phyloP scores from a whole-genome alignment of 495 filamentous ascomycete genomes.

The Sporormia fimetaria region DNA sequence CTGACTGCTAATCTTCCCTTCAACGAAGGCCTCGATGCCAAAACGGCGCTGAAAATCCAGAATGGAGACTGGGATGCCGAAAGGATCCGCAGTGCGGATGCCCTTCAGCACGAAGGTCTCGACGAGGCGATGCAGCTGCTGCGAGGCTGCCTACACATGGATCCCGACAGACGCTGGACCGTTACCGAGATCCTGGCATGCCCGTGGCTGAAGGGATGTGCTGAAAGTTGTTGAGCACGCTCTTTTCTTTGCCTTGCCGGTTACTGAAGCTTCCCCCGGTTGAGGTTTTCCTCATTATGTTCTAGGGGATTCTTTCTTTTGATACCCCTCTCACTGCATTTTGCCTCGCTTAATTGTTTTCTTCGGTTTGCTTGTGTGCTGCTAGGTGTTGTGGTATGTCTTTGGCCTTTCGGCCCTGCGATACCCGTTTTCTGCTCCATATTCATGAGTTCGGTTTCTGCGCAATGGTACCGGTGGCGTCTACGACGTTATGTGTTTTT shows the following conservation, averaged over 20 bases:
- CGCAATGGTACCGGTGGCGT: too few species aligned
- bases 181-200: slow-evolving; percentile 39
- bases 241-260: slow-evolving; percentile 3
- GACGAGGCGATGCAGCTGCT: slow-evolving; percentile 31
- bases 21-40: slow-evolving; percentile 48
- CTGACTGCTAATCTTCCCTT: slow-evolving; percentile 60
- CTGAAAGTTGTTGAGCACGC: slow-evolving; percentile 18
- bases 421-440: too few species aligned
- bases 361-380: not conserved
- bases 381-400: too few species aligned
- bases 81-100: slow-evolving; percentile 31
- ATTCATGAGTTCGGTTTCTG: too few species aligned
- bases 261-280: not conserved
- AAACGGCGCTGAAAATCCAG: slow-evolving; percentile 49
- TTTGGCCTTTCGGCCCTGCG: too few species aligned
- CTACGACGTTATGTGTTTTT: too few species aligned
- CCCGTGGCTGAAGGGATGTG: slow-evolving; percentile 42
- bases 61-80: slow-evolving; percentile 50
- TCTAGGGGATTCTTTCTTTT: slow-evolving; percentile 5
- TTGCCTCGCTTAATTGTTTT: too few species aligned
- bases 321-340: too few species aligned
- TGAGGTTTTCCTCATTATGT: not conserved
- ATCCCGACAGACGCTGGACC: slow-evolving; percentile 29
- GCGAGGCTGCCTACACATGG: slow-evolving; percentile 32
- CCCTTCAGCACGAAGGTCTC: slow-evolving; percentile 3